Evolutionary conservation across 176 grass and related monocot genomes (phyloP), one percentile per base, ranked within the genome.

Genomic region (Themeda triandra): DNA sequence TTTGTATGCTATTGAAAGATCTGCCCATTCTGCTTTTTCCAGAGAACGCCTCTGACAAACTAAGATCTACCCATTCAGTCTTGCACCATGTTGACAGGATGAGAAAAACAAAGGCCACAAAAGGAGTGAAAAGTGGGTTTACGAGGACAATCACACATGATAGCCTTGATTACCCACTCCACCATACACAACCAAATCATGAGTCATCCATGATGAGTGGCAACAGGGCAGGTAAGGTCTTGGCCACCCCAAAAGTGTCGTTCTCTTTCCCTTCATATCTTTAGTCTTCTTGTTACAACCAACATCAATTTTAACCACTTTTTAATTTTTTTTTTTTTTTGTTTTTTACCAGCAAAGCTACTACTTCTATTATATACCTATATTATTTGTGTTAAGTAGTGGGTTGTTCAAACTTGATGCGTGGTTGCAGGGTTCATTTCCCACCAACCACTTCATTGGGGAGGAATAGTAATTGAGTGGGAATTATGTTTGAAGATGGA

Each of bases 111-210:
- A 28, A 24, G 25, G 4, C 11, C 3, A 7, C 54, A 69, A 30
- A 8, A 0, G 5, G 36, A 37, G 56, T 44, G 15, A 84, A 68
- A 76, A 28, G 31, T 4, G 62, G 40, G 33, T 45, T 60, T 59
- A 35, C 33, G 4, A 69, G 63, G 83, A 76, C 72, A 54, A 29
- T 84, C 31, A 36, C 60, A 28, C 82, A 84, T 84, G 44, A 76
- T 84, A 44, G 24, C 32, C 15, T 46, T 56, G 62, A 76, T 67
- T 33, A 77, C 46, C 74, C 83, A 78, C 64, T 78, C 73, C 48
- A 78, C 63, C 7, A 21, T 27, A 66, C 31, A 85, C 12, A 35
- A 63, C 28, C 28, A 83, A 75, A 65, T 51, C 77, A 45, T 31
- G 70, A 49, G 21, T 65, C 28, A 25, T 23, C 29, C 6, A 24